These are phyloP conservation scores for Sarcodon sp. DNA, from an alignment of 768 basidiomycete species.

Conservation along the genomic window DNA sequence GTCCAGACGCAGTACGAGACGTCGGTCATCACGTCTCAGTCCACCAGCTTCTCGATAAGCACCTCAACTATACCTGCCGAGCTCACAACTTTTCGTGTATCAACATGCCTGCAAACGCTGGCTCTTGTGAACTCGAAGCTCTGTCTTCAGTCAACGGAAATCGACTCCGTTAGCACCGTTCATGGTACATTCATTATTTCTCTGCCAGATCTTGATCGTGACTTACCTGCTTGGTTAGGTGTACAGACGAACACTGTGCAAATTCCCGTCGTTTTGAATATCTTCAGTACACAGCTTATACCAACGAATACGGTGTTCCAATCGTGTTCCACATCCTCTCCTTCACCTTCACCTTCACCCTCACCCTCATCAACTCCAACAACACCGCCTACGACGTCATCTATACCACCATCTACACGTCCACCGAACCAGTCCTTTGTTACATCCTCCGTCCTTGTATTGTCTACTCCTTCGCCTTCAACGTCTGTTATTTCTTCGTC, in stretches of 20 bases:
- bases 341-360: conserved; percentile 4
- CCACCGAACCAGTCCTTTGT: conserved; percentile 2
- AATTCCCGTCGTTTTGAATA: conserved; percentile 26
- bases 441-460: conserved; percentile 15
- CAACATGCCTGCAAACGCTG: conserved; percentile 18
- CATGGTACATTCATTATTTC: conserved; percentile 17
- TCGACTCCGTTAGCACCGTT: conserved; percentile 18
- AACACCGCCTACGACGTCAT: conserved; percentile 1
- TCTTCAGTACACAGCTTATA: conserved; percentile 17
- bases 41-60: conserved; percentile 24
- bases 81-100: conserved; percentile 18
- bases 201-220: neutral
- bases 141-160: conserved; percentile 15
- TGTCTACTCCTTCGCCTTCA: conserved; percentile 18
- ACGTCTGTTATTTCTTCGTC: conserved; percentile 21
- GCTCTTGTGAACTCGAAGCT: conserved; percentile 12
- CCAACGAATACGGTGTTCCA: conserved; percentile 28
- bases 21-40: conserved; percentile 19
- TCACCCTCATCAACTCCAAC: conserved; percentile 4
- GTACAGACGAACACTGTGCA: conserved; percentile 16
- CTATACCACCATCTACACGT: neutral
- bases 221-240: conserved; percentile 8
- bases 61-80: conserved; percentile 17
- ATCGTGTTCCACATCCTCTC: conserved; percentile 14
- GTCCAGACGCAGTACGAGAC: conserved; percentile 29